Evolutionary conservation across 2,329 filamentous ascomycete species (phyloP), one percentile per base, ranked within the genome.

Genomic region (Xylariomycetidae sp.): DNA sequence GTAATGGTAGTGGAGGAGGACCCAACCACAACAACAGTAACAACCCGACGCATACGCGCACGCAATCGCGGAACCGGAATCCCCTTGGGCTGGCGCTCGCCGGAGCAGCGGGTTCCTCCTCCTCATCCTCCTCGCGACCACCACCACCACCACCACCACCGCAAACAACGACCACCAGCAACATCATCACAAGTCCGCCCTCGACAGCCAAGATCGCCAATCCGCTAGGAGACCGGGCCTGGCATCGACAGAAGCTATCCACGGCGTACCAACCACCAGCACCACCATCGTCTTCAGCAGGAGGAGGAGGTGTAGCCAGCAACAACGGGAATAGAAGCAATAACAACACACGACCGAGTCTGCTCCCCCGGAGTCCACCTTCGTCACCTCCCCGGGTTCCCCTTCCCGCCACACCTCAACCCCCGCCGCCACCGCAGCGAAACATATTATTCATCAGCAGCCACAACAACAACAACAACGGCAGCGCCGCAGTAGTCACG

Each of bases 181-280:
- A 12, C 13, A 22, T 8, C 25, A 11, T 17, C 14, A 12, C n/a
- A n/a, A n/a, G n/a, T n/a, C n/a, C n/a, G n/a, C 37, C 33, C 10
- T 19, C 35, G 12, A 34, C 44, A 3, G 35, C 46, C 9, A 42
- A 50, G 3, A 39, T 36, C n/a, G 16, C 40, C 9, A 31, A 37
- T 3, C 31, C 28, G 8, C 42, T 53, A 3, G 51, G 49, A 16
- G 46, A 54, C 13, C 51, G 51, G 18, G 52, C 52, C 11, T 56
- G 52, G 50, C 48, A 53, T 32, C 41, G 49, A 8, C 43, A 50
- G 25, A 50, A 48, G 30, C 19, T 51, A 3, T 55, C 48, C 3
- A 42, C 40, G 9, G 29, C 44, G 6, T 51, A 42, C 20, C 45
- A 38, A 25, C 49, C 50, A 8, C 38, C 44, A n/a, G n/a, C n/a